Evolutionary conservation across 805 yeast genomes (phyloP).

Genomic region (Kuraishia cidri): DNA sequence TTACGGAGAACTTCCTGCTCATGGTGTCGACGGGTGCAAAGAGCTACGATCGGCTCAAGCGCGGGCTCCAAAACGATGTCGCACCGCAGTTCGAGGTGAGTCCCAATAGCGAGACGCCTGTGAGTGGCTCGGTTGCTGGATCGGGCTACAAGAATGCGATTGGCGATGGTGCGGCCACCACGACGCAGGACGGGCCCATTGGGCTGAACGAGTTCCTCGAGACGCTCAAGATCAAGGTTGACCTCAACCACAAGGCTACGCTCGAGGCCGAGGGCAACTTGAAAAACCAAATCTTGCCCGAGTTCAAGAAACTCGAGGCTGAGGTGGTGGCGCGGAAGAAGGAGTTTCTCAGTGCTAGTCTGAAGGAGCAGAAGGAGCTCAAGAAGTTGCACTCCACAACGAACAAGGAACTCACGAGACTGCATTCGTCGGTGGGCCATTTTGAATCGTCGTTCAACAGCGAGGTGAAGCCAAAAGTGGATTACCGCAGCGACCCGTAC

Average conservation of each 20-base stretch:
- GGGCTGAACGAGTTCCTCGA: slow-evolving; percentile 18
- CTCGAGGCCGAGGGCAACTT: slow-evolving; percentile 28
- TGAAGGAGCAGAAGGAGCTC: slow-evolving; percentile 28
- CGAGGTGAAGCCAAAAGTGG: slow-evolving; percentile 14
- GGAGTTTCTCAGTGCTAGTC: slow-evolving; percentile 22
- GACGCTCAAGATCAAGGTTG: slow-evolving; percentile 15
- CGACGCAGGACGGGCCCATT: not conserved
- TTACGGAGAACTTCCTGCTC: slow-evolving; percentile 14
- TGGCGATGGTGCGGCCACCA: not conserved
- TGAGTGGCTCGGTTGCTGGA: slow-evolving; percentile 14
- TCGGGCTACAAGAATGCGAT: not conserved
- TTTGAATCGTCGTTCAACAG: slow-evolving; percentile 8
- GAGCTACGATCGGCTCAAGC: slow-evolving; percentile 14
- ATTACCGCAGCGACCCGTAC: slow-evolving; percentile 36
- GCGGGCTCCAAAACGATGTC: slow-evolving; percentile 8
- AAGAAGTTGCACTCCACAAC: slow-evolving; percentile 24
- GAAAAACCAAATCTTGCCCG: slow-evolving; percentile 28
- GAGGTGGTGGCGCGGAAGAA: slow-evolving; percentile 34
- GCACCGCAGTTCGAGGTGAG: slow-evolving; percentile 20
- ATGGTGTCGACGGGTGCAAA: slow-evolving; percentile 13
- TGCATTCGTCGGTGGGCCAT: slow-evolving; percentile 11
- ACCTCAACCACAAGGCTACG: slow-evolving; percentile 22
- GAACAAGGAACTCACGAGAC: slow-evolving; percentile 15
- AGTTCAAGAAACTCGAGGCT: slow-evolving; percentile 25
- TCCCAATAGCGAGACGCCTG: slow-evolving; percentile 12